A percentile compares a stretch with the other conserved stretches of the same genome.
Evolutionary conservation across 345 rosid genomes (phyloP).

Genomic region (Gossypium bickii): DNA sequence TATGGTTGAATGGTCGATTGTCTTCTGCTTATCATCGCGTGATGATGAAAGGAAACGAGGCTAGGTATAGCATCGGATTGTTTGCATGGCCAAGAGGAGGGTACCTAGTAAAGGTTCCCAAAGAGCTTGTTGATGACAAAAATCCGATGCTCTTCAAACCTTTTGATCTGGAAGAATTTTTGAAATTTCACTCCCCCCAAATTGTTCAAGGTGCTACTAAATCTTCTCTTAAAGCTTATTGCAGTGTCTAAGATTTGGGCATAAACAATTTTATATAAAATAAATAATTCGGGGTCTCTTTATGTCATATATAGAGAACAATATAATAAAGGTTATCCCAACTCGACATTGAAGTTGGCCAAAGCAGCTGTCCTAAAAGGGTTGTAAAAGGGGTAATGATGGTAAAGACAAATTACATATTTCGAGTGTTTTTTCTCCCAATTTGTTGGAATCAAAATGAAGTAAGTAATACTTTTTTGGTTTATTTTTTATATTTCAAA

Average conservation of each 20-base stretch:
- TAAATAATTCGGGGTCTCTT: no score
- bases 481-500: no score
- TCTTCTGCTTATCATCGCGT: slow-evolving; percentile 8
- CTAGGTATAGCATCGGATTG: slow-evolving; percentile 2
- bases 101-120: slow-evolving; percentile 12
- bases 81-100: slow-evolving; percentile 1
- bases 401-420: no score
- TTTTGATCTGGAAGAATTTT: slow-evolving; percentile 5
- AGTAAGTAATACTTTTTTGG: no score
- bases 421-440: no score
- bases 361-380: no score
- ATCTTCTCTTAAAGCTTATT: slow-evolving; percentile 40
- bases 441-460: no score
- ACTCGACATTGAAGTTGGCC: no score
- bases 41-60: slow-evolving; percentile 16
- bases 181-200: slow-evolving; percentile 32
- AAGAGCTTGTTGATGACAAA: slow-evolving; percentile 18
- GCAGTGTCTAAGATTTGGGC: slow-evolving; percentile 30
- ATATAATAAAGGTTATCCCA: no score
- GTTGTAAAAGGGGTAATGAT: no score
- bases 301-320: no score
- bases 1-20: slow-evolving; percentile 14
- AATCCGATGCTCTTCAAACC: slow-evolving; percentile 17
- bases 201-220: slow-evolving; percentile 35
- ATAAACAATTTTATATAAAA: no score